Evolutionary conservation across 805 yeast species (phyloP), one percentile per base, ranked within the genome.

Genomic region (Yarrowia sp.): DNA sequence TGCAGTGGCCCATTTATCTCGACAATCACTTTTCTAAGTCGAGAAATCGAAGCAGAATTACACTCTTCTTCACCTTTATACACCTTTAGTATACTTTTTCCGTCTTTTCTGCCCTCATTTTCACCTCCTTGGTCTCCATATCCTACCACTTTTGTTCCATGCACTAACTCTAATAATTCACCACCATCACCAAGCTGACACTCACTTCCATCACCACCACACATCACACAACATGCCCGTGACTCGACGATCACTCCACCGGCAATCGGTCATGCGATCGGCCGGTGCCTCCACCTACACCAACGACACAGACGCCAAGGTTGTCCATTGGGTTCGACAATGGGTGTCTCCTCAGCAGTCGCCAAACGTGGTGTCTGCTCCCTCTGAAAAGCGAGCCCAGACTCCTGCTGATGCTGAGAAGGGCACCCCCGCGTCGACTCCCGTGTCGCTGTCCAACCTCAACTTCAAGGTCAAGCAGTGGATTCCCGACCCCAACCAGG

Each of bases 381-480:
- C 59, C 11, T 41, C 68, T 11, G 49, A 42, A 16, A 50, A 65
- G 35, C 49, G 61, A 41, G 68, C 61, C 8, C 68, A 65, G 61
- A 65, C 68, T 7, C 55, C 69, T 22, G 67, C 69, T 42, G 40
- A 68, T 3, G 69, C 50, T 40, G 55, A 70, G 14, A 72, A 71
- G 38, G 71, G 56, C 15, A 59, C 72, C 9, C 52, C 56, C 26
- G 67, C 45, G 49, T 70, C 73, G 38, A 50, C 56, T 16, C 69
- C 70, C 52, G 56, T 63, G 32, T 64, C 69, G 5, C 72, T 10
- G 66, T 42, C 19, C n/a, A 58, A 12, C 42, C 70, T 70, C 35
- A 61, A 69, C 2, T 79, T 79, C 68, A 69, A 72, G 56, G 76
- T 79, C 19, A 78, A 75, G 71, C 73, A 77, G 38, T 79, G 82